Evolutionary conservation across 805 yeast genomes (phyloP), one percentile per base, ranked within the genome.

Genomic region (Novakomyces olei): DNA sequence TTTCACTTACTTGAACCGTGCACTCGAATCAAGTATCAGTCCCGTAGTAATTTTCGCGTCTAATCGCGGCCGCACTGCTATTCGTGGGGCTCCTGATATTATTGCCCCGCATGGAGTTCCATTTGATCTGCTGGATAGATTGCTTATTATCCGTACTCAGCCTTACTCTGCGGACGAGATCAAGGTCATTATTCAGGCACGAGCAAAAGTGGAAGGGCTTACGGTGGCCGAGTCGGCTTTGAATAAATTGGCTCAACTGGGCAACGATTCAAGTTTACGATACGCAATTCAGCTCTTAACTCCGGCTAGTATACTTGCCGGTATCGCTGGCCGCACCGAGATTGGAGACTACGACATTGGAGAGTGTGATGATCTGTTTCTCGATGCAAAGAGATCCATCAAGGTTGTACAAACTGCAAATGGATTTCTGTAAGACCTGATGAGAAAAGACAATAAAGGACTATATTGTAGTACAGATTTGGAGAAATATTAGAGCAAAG

Each of bases 71-170:
- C 60, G 79, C 59, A 77, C 94, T 5, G 69, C 80, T 2, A 76
- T 91, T 17, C 69, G 92, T 44, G 99, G 99, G 28, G 75, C 94
- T 5, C 72, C 64, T 19, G 92, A 75, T 45, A 62, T 70, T 30
- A 66, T 66, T 37, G 73, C 93, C 14, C 95, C 98, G 29, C 98
- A 88, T 51, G 99, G 99, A 25, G 70, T 85, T 40, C 98, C 99
- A 19, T 75, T 92, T 8, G 99, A 88, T 58, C 64, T 88, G 49
- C 62, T 83, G 38, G 99, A 88, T 55, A 63, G 99, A 43, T 60
- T 85, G 41, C 68, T 88, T 44, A 88, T 88, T 47, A 81, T 88
- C 30, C 72, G 91, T 54, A 88, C 99, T 4, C 61, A 78, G 39
- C 81, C 92, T n/a, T 88, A 88, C 60, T 62, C 63, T 38, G 69